phyloP scores from a whole-genome alignment of 2,329 filamentous ascomycete species.

The Colletotrichum musicola region DNA sequence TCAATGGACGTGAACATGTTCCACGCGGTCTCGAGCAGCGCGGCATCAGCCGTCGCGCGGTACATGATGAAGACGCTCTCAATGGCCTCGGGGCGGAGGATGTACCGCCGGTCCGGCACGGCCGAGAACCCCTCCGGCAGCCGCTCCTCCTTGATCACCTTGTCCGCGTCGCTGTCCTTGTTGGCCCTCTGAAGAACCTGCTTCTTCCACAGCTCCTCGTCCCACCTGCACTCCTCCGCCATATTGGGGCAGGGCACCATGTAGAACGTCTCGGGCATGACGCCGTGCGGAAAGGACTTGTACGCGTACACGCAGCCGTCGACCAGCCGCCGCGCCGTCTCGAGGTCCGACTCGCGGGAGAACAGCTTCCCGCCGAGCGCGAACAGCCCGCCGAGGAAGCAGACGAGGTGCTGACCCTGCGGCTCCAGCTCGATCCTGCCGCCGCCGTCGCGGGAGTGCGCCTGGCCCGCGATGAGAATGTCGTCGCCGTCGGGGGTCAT shows the following conservation, averaged over 20 bases:
- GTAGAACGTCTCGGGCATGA: constrained; percentile 70
- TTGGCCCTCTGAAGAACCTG: constrained; percentile 41
- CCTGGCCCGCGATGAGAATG: constrained; percentile 70
- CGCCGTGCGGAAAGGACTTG: constrained; percentile 62
- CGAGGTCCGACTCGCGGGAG: constrained; percentile 58
- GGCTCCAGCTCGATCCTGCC: constrained; percentile 56
- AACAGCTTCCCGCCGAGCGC: constrained; percentile 75
- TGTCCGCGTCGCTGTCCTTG: constrained; percentile 42
- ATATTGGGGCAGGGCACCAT: constrained; percentile 56
- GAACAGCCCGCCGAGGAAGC: constrained; percentile 79
- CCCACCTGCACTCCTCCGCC: constrained; percentile 46
- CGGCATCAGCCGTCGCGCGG: constrained; percentile 68
- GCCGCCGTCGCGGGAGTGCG: constrained; percentile 52
- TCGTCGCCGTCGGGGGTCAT: constrained; percentile 72
- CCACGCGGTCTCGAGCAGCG: constrained; percentile 72
- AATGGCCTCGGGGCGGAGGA: constrained; percentile 74
- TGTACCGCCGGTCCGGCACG: constrained; percentile 56
- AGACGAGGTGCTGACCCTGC: constrained; percentile 71
- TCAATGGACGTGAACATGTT: constrained; percentile 69
- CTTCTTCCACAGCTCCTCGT: constrained; percentile 50
- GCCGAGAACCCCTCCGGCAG: constrained; percentile 45
- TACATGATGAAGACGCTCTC: constrained; percentile 77
- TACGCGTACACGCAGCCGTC: constrained; percentile 72
- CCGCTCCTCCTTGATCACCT: constrained; percentile 44
- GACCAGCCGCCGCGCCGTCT: constrained; percentile 61